Percentiles rank a stretch among this genome's conserved stretches.
Conservation (phyloP, 768 basidiomycete species). For the Agrocybe pediades region DNA sequence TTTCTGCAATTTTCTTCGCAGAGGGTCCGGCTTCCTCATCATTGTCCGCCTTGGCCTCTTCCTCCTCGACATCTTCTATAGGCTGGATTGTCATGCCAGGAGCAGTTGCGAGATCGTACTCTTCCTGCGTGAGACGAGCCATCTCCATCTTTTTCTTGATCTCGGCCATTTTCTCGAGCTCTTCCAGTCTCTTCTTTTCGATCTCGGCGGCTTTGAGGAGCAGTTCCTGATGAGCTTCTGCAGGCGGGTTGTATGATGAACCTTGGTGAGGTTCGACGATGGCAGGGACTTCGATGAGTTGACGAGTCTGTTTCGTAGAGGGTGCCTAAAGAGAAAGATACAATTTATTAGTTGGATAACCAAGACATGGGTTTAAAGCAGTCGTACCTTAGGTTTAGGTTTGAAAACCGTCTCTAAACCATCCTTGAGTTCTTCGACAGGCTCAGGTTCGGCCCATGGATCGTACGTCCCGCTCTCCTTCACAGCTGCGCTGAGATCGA, state of each 20-base stretch:
- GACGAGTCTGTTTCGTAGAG: slow-evolving; percentile 42
- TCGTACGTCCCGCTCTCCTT: slow-evolving; percentile 69
- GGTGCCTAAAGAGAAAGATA: slow-evolving; percentile 45
- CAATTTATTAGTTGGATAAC: background rate
- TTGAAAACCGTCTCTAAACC: slow-evolving; percentile 46
- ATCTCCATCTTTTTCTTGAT: slow-evolving; percentile 57
- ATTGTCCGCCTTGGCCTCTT: slow-evolving; percentile 30
- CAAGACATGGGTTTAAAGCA: background rate
- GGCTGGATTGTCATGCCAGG: slow-evolving; percentile 69
- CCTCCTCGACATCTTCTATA: slow-evolving; percentile 38
- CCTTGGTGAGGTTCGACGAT: slow-evolving; percentile 77
- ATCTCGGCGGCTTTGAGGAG: slow-evolving; percentile 64
- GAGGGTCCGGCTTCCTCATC: slow-evolving; percentile 27
- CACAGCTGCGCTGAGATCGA: slow-evolving; percentile 70
- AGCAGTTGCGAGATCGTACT: slow-evolving; percentile 39
- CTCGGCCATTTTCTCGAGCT: slow-evolving; percentile 53
- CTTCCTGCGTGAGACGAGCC: slow-evolving; percentile 39
- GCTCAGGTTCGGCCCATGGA: slow-evolving; percentile 55
- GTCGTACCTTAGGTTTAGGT: slow-evolving; percentile 54
- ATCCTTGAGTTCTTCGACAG: slow-evolving; percentile 35
- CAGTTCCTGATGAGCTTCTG: slow-evolving; percentile 70
- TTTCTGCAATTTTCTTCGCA: slow-evolving; percentile 39
- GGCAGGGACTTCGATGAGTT: slow-evolving; percentile 63
- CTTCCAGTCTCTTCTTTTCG: slow-evolving; percentile 59
- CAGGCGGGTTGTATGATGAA: slow-evolving; percentile 87